Percentiles rank a stretch among this genome's conserved stretches.
phyloP scores from a whole-genome alignment of 495 filamentous ascomycete species.

The Cercophora sp. region DNA sequence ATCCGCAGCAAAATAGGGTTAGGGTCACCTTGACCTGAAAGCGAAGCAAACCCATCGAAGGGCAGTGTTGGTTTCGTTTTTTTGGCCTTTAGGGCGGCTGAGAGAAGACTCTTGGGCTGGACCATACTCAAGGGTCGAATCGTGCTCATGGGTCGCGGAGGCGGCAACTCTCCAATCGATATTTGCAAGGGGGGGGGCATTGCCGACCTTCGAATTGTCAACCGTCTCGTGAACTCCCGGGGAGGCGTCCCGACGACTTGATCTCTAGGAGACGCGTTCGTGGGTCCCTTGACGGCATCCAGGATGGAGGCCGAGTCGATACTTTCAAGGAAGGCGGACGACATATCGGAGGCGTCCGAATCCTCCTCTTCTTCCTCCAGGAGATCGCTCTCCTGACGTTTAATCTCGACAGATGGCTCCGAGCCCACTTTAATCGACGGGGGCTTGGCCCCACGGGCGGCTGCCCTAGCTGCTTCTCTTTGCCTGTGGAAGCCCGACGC shows the following conservation, averaged over 20 bases:
- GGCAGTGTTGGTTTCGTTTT: slow-evolving; percentile 75
- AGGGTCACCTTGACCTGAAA: slow-evolving; percentile 79
- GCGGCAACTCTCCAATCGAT: slow-evolving; percentile 71
- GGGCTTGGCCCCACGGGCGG: slow-evolving; percentile 31
- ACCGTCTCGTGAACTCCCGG: slow-evolving; percentile 46
- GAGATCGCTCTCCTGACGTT: slow-evolving; percentile 50
- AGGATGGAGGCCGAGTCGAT: slow-evolving; percentile 53
- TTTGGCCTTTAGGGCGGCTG: slow-evolving; percentile 67
- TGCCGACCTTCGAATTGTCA: slow-evolving; percentile 41
- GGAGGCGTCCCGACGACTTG: slow-evolving; percentile 55
- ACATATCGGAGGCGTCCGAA: slow-evolving; percentile 53
- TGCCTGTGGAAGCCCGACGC: slow-evolving; percentile 59
- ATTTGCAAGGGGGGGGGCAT: slow-evolving; percentile 51
- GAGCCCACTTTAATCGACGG: slow-evolving; percentile 43
- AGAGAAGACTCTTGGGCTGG: slow-evolving; percentile 72
- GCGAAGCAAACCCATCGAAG: slow-evolving; percentile 77
- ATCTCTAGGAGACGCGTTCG: slow-evolving; percentile 44
- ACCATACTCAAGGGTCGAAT: slow-evolving; percentile 76
- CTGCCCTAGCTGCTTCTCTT: slow-evolving; percentile 43
- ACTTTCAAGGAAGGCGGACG: slow-evolving; percentile 50
- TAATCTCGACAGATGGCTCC: slow-evolving; percentile 39
- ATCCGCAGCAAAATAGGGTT: slow-evolving; percentile 82
- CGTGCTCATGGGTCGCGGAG: slow-evolving; percentile 86
- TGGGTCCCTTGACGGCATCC: slow-evolving; percentile 44
- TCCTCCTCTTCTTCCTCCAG: slow-evolving; percentile 59